Percentiles rank a stretch among this genome's conserved stretches.
phyloP scores from a whole-genome alignment of 768 basidiomycete species.

The Tubosaeta sp. region DNA sequence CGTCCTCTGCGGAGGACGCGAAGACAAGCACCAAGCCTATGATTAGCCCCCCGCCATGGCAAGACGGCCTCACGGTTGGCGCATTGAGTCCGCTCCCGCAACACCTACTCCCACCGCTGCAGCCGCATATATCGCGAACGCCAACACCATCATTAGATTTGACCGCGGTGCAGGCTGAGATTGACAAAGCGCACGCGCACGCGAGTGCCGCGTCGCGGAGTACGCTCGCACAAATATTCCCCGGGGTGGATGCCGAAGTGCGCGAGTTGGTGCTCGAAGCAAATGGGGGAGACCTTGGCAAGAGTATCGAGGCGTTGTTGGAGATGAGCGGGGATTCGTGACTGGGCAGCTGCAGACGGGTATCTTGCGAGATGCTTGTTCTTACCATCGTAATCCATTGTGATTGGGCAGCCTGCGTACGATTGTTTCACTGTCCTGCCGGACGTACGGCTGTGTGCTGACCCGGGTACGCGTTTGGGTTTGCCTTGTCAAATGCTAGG shows the following conservation, averaged over 20 bases:
- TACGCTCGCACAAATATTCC: slow-evolving; percentile 89
- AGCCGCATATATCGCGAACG: slow-evolving; percentile 60
- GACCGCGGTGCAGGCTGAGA: slow-evolving; percentile 66
- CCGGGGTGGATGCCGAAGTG: slow-evolving; percentile 73
- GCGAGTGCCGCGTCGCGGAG: slow-evolving; percentile 67
- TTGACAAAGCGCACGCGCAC: slow-evolving; percentile 71
- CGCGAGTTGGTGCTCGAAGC: slow-evolving; percentile 88
- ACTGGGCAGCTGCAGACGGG: neutral
- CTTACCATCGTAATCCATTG: neutral
- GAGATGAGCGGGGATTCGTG: slow-evolving; percentile 54
- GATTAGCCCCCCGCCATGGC: slow-evolving; percentile 49
- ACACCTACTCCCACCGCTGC: slow-evolving; percentile 36
- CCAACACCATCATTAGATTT: slow-evolving; percentile 69
- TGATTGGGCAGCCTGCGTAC: neutral
- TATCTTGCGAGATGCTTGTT: neutral
- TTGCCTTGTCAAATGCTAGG: neutral
- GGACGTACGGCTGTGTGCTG: neutral
- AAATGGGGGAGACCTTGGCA: slow-evolving; percentile 82
- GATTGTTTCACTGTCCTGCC: neutral
- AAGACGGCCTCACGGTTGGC: slow-evolving; percentile 20
- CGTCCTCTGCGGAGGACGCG: slow-evolving; percentile 40
- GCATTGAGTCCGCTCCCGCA: slow-evolving; percentile 23
- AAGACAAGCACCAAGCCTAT: slow-evolving; percentile 14
- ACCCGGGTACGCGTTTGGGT: neutral
- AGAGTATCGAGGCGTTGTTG: slow-evolving; percentile 81